Evolutionary conservation across 2,329 filamentous ascomycete genomes (phyloP).

Genomic region (Pseudogymnoascus sp.): DNA sequence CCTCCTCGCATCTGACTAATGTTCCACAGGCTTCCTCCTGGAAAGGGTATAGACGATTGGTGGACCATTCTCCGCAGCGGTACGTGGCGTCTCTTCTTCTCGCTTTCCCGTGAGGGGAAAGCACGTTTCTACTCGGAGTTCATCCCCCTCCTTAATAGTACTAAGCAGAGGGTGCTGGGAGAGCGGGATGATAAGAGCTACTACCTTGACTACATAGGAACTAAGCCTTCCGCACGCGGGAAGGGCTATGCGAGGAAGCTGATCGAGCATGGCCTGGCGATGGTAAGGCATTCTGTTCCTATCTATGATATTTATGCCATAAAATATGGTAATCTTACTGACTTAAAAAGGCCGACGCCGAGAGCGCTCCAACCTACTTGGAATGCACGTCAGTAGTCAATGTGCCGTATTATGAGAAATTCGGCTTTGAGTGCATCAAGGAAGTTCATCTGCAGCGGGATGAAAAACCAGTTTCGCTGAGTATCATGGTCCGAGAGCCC

Average conservation of each 20-base stretch:
- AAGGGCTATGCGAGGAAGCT: slow-evolving; percentile 67
- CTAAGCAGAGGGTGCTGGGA: slow-evolving; percentile 63
- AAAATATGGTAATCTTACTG: background rate
- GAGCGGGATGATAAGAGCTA: slow-evolving; percentile 60
- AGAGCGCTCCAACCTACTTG: slow-evolving; percentile 64
- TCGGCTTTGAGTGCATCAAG: slow-evolving; percentile 61
- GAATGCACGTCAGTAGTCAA: slow-evolving; percentile 68
- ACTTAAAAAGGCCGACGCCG: slow-evolving; percentile 53
- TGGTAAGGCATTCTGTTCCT: slow-evolving; percentile 39
- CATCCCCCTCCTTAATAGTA: slow-evolving; percentile 64
- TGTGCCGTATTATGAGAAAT: slow-evolving; percentile 63
- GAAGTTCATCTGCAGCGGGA: slow-evolving; percentile 56
- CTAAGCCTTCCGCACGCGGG: slow-evolving; percentile 57
- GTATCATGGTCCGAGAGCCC: slow-evolving; percentile 78
- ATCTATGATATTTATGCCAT: background rate
- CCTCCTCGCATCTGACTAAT: background rate
- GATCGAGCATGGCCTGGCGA: slow-evolving; percentile 59
- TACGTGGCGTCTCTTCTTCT: slow-evolving; percentile 69
- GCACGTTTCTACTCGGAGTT: slow-evolving; percentile 72
- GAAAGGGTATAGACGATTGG: slow-evolving; percentile 64
- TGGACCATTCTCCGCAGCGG: slow-evolving; percentile 65
- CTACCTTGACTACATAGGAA: slow-evolving; percentile 80
- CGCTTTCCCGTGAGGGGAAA: slow-evolving; percentile 63
- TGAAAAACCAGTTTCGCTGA: slow-evolving; percentile 53
- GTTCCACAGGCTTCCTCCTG: slow-evolving; percentile 61